Evolutionary conservation across 2,329 filamentous ascomycete species (phyloP), one percentile per base, ranked within the genome.

Genomic region (Cordyceps cicadae): DNA sequence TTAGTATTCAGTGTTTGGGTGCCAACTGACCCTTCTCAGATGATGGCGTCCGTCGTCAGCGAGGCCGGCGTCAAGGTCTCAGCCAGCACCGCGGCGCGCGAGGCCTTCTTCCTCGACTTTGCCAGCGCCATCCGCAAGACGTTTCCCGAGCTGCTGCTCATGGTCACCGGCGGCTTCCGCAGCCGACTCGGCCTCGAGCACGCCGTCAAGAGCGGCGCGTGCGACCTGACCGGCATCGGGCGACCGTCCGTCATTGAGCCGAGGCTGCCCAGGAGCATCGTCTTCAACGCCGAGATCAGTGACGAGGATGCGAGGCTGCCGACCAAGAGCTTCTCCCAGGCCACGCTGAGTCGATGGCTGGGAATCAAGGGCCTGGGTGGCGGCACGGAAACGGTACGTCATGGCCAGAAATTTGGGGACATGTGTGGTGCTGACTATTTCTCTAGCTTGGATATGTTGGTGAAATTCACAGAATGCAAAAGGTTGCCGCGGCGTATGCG

Each of bases 61-160:
- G 62, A 66, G 55, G 66, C 67, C 66, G 54, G 67, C 0, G 26
- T 32, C 41, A 55, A 74, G 66, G 68, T 70, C 8, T 72, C 74
- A 24, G 58, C 58, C 2, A 75, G 76, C 6, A 85, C 83, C 1
- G 71, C 73, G 14, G 77, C 78, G 0, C 79, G 86, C 8, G 86
- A 89, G 65, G 84, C 85, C 0, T 89, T 87, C 75, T 89, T 90
- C 72, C 74, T 88, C 1, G 81, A 87, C 51, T 89, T 88, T 64
- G 82, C 84, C 0, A 72, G 75, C n/a, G 72, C 75, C 9, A 77
- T 83, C 39, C 77, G 82, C 32, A 66, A 68, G 5, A 70, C 72
- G 26, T 76, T 81, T 59, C 76, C 77, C 0, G 64, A 71, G 3
- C 70, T 81, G 0, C 71, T 78, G 0, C 69, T 85, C 37, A 80